phyloP scores from a whole-genome alignment of 2,329 filamentous ascomycete genomes.

The Celoporthe dispersa region DNA sequence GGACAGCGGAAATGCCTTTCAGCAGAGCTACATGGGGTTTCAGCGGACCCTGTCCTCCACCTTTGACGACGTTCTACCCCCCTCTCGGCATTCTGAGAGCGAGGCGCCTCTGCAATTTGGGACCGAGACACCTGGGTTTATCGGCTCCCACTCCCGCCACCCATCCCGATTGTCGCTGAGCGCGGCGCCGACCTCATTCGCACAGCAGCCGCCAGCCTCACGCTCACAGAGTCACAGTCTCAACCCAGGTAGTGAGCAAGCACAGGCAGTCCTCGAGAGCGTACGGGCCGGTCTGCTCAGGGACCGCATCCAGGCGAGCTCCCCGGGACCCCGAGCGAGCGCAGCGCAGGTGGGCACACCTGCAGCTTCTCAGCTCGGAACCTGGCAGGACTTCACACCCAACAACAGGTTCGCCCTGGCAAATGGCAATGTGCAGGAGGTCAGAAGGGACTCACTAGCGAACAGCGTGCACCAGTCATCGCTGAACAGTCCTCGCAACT shows the following conservation, averaged over 20 bases:
- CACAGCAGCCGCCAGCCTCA: slow-evolving; percentile 17
- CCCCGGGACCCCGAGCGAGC: slow-evolving; percentile 22
- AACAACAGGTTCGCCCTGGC: slow-evolving; percentile 13
- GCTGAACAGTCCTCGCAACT: slow-evolving; percentile 22
- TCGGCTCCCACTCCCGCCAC: slow-evolving; percentile 23
- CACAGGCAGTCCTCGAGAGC: slow-evolving; percentile 17
- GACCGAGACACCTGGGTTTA: slow-evolving; percentile 16
- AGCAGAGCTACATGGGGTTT: slow-evolving; percentile 22
- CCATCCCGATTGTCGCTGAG: slow-evolving; percentile 26
- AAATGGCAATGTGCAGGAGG: slow-evolving; percentile 16
- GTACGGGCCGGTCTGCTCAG: slow-evolving; percentile 8
- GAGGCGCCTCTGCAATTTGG: slow-evolving; percentile 18
- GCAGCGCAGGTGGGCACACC: slow-evolving; percentile 14
- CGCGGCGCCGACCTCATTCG: slow-evolving; percentile 16
- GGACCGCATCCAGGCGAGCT: slow-evolving; percentile 19
- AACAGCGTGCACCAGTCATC: slow-evolving; percentile 26
- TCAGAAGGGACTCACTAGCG: slow-evolving; percentile 25
- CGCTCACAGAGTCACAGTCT: slow-evolving; percentile 29
- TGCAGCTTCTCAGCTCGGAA: slow-evolving; percentile 3
- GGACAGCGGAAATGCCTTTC: slow-evolving; percentile 18
- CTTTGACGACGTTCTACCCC: slow-evolving; percentile 23
- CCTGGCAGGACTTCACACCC: slow-evolving; percentile 23
- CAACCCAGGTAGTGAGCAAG: slow-evolving; percentile 17
- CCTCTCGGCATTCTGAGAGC: slow-evolving; percentile 26
- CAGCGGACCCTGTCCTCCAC: slow-evolving; percentile 12